A percentile compares a stretch with the other conserved stretches of the same genome.
phyloP scores from a whole-genome alignment of 2,329 filamentous ascomycete species.

The Xenoacremonium recifei region DNA sequence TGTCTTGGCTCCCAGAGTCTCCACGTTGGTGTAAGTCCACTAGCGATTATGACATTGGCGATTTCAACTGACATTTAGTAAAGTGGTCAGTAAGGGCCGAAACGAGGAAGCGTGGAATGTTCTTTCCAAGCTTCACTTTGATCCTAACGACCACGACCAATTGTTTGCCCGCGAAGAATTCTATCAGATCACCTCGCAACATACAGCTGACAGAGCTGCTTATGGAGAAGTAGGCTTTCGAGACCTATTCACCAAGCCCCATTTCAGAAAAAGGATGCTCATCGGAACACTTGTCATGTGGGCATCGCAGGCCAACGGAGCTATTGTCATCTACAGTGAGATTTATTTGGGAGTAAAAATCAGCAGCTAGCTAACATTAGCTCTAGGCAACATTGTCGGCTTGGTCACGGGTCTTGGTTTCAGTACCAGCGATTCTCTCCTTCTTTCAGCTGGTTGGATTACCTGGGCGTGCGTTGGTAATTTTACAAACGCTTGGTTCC shows the following conservation, averaged over 20 bases:
- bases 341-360: too few relatives aligned
- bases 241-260: background rate
- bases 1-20: conserved; percentile 1
- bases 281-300: background rate
- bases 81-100: background rate
- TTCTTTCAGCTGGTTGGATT: background rate
- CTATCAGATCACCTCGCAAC: background rate
- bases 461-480: background rate
- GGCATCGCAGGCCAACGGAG: background rate
- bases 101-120: background rate
- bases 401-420: too few relatives aligned
- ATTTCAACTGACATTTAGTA: background rate
- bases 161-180: background rate
- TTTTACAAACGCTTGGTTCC: background rate
- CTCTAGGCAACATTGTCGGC: too few relatives aligned
- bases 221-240: background rate
- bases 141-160: background rate
- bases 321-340: too few relatives aligned
- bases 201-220: background rate
- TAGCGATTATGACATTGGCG: background rate
- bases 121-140: background rate
- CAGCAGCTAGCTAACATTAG: too few relatives aligned
- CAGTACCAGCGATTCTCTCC: background rate
- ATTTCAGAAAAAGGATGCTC: background rate
- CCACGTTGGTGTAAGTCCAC: background rate